Evolutionary conservation across 805 yeast genomes (phyloP).

Genomic region (Priceomyces castillae): DNA sequence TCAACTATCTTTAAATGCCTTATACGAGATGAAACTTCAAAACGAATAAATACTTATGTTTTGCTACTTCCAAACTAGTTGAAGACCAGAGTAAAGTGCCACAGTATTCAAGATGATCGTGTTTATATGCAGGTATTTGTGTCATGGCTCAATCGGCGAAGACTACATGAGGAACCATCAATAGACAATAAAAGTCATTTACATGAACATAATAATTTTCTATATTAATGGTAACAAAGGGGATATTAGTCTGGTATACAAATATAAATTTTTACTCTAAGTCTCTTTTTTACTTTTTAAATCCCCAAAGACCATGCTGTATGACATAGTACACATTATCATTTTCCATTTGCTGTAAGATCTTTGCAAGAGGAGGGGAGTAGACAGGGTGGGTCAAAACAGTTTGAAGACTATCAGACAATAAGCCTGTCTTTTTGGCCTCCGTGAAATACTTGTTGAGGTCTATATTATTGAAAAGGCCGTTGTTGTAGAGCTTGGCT

Average conservation of each 20-base stretch:
- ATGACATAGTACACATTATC: slow-evolving; percentile 30
- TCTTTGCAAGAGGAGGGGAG: slow-evolving; percentile 30
- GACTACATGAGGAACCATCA: too few species aligned
- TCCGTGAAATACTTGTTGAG: slow-evolving; percentile 18
- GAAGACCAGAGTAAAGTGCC: too few species aligned
- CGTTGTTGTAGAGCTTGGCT: slow-evolving; percentile 27
- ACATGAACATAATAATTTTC: neutral
- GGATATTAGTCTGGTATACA: neutral
- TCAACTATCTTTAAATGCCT: too few species aligned
- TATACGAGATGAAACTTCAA: too few species aligned
- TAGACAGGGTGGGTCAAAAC: slow-evolving; percentile 26
- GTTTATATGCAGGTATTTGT: too few species aligned
- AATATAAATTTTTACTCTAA: neutral
- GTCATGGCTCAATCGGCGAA: too few species aligned
- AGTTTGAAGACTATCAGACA: slow-evolving; percentile 24
- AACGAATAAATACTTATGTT: too few species aligned
- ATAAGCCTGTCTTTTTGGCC: slow-evolving; percentile 20
- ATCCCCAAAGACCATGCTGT: slow-evolving; percentile 31
- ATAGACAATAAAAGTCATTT: too few species aligned
- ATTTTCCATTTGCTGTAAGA: slow-evolving; percentile 29
- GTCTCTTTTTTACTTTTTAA: slow-evolving; percentile 1
- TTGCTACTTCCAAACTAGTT: too few species aligned
- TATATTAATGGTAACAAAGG: neutral
- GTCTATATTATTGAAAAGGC: slow-evolving; percentile 32
- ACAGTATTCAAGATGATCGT: too few species aligned